phyloP scores from a whole-genome alignment of 345 rosid genomes.

The Hibiscus tridactylites region DNA sequence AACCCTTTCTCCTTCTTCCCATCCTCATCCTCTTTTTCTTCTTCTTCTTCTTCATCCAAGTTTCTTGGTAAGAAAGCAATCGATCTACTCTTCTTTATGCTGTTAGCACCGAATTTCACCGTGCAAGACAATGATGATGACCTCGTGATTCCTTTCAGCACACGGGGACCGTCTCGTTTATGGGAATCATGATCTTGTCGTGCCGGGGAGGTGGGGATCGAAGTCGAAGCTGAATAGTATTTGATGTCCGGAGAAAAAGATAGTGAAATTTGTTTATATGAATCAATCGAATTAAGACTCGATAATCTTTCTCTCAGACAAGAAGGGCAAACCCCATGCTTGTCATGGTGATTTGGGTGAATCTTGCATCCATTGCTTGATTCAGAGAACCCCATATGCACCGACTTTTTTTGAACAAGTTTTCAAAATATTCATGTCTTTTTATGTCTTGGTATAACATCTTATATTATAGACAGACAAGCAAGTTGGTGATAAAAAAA shows the following conservation, averaged over 20 bases:
- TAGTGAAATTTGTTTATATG: not conserved
- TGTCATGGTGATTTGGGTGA: not conserved
- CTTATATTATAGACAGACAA: no score
- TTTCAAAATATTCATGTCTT: no score
- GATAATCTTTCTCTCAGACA: not conserved
- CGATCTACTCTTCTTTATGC: not conserved
- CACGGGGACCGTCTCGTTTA: not conserved
- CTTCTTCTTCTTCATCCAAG: not conserved
- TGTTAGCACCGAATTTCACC: not conserved
- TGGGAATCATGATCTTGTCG: not conserved
- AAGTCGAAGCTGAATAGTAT: not conserved
- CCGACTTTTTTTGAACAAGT: no score
- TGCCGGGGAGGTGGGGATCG: not conserved
- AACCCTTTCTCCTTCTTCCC: not conserved
- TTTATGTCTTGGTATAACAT: no score
- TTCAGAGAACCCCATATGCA: not conserved
- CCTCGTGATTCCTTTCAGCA: not conserved
- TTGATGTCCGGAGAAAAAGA: not conserved
- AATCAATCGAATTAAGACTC: not conserved
- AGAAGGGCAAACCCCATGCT: not conserved
- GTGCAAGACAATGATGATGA: not conserved
- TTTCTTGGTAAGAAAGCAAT: not conserved
- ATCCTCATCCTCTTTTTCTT: not conserved
- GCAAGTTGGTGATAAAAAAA: no score
- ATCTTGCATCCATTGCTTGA: not conserved